Percentiles rank a stretch among this genome's conserved stretches.
phyloP scores from a whole-genome alignment of 75 land plant species.

The Isoetes taiwanensis region DNA sequence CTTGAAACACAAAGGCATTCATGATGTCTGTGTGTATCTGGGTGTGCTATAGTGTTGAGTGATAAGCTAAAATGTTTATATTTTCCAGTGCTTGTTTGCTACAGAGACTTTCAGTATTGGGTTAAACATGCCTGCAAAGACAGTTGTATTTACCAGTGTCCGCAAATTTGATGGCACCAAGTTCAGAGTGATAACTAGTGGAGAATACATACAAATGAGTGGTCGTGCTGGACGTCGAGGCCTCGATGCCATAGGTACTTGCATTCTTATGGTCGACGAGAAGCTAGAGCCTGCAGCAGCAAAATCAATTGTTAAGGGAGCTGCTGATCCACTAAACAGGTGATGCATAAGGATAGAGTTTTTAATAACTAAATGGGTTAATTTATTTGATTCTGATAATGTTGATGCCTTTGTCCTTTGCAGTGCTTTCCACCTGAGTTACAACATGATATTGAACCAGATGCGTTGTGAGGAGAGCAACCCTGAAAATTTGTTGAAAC shows the following conservation, averaged over 20 bases:
- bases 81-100: conserved; percentile 86
- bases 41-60: no score
- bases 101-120: conserved; percentile 99
- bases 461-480: conserved; percentile 92
- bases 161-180: conserved; percentile 98
- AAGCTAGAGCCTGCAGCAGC: conserved; percentile 94
- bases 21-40: no score
- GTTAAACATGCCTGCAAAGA: conserved; percentile 98
- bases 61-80: no score
- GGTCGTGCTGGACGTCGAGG: conserved; percentile 99
- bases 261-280: conserved; percentile 96
- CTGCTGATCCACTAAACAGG: conserved; percentile 95
- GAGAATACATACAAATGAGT: conserved; percentile 99
- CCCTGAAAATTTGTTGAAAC: conserved; percentile 72
- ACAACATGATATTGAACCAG: conserved; percentile 98
- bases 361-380: background rate
- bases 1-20: no score
- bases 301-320: conserved; percentile 86
- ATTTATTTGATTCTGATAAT: background rate
- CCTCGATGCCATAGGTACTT: conserved; percentile 88
- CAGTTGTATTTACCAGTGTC: conserved; percentile 92
- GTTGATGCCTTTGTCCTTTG: conserved; percentile 1
- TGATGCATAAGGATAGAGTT: no score
- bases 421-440: conserved; percentile 98
- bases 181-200: conserved; percentile 92